Evolutionary conservation across 2,329 filamentous ascomycete species (phyloP).

Genomic region (Arthroderma sp.): DNA sequence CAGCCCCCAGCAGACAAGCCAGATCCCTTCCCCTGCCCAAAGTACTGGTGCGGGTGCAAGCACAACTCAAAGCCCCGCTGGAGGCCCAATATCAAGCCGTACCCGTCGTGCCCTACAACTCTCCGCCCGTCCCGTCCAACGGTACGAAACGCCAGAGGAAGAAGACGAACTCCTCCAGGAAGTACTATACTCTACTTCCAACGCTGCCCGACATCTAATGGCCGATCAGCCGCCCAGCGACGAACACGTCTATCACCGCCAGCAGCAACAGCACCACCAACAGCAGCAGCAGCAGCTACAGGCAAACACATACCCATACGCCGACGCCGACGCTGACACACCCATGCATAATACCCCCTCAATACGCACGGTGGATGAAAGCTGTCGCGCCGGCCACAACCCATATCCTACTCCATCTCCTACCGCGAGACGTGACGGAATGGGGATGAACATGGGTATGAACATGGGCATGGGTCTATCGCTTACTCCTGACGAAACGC

Average conservation of each 20-base stretch:
- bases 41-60: conserved; percentile 23
- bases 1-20: conserved; percentile 19
- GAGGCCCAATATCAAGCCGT: conserved; percentile 57
- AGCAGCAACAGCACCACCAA: neutral
- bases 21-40: conserved; percentile 26
- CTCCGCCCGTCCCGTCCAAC: conserved; percentile 60
- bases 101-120: conserved; percentile 63
- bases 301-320: neutral
- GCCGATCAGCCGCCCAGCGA: conserved; percentile 2
- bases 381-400: conserved; percentile 26
- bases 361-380: conserved; percentile 11
- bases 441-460: neutral
- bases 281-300: neutral
- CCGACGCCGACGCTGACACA: neutral
- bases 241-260: conserved; percentile 8
- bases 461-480: conserved; percentile 34
- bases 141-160: conserved; percentile 90
- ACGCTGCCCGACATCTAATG: conserved; percentile 55
- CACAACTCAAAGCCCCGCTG: conserved; percentile 6
- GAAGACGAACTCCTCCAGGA: conserved; percentile 94
- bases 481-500: conserved; percentile 49
- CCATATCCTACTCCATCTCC: conserved; percentile 62
- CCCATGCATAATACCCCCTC: conserved; percentile 4
- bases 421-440: conserved; percentile 67
- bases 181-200: conserved; percentile 63